Conservation (phyloP, 371 early-diverging fungal species). For the Mortierella polycephala region DNA sequence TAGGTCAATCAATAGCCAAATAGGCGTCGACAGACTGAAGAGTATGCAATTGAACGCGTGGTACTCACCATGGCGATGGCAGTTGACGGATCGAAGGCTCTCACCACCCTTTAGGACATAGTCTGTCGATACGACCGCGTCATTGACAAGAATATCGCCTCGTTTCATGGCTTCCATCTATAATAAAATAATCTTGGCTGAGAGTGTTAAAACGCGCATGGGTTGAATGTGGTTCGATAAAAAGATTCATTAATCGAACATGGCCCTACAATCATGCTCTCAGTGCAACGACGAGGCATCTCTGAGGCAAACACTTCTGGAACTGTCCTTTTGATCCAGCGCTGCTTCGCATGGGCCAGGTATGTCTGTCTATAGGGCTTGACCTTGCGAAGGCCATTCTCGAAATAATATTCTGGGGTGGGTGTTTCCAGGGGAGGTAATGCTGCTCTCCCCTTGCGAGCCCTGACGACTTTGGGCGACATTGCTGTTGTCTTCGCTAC, state of each 20-base stretch:
- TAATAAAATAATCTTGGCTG: background rate
- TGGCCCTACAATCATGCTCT: slow-evolving; percentile 42
- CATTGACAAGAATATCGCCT: slow-evolving; percentile 50
- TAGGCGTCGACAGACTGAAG: background rate
- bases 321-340: slow-evolving; percentile 43
- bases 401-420: slow-evolving; percentile 38
- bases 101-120: slow-evolving; percentile 48
- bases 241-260: background rate
- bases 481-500: background rate
- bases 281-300: slow-evolving; percentile 49
- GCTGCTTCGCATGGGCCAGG: slow-evolving; percentile 45
- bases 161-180: slow-evolving; percentile 47
- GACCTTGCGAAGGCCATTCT: slow-evolving; percentile 45
- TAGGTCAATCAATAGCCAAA: background rate
- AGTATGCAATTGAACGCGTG: background rate
- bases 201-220: background rate
- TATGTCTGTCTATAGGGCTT: slow-evolving; percentile 43
- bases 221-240: background rate
- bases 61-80: slow-evolving; percentile 48
- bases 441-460: slow-evolving; percentile 17
- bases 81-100: slow-evolving; percentile 38
- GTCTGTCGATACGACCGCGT: slow-evolving; percentile 24
- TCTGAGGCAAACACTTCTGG: slow-evolving; percentile 52
- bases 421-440: slow-evolving; percentile 1
- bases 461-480: slow-evolving; percentile 23